phyloP scores from a whole-genome alignment of 495 filamentous ascomycete genomes.

The Penicillium malachiteum region DNA sequence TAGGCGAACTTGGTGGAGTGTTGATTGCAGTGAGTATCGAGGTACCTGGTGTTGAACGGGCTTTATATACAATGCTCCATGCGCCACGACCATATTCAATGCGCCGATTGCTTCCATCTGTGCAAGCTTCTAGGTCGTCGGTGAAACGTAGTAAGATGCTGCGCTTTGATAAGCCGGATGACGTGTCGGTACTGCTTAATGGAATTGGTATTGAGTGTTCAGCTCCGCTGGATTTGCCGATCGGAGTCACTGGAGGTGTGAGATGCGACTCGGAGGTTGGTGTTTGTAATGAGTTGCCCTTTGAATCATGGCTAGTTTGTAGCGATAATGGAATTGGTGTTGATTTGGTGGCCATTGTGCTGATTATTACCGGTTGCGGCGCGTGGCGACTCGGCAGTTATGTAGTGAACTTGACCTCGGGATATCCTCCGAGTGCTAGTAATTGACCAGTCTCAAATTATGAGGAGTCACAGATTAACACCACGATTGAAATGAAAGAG shows the following conservation, averaged over 20 bases:
- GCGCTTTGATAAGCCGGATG: conserved; percentile 5
- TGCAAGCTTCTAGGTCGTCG: conserved; percentile 36
- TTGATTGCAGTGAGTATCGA: conserved; percentile 5
- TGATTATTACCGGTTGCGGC: too few relatives aligned
- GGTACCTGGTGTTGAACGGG: conserved; percentile 15
- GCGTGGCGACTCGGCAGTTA: neutral
- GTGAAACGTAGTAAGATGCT: conserved; percentile 30
- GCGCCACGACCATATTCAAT: conserved; percentile 55
- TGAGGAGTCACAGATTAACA: too few relatives aligned
- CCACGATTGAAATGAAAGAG: too few relatives aligned
- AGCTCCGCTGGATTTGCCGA: conserved; percentile 18
- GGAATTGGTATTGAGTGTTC: conserved; percentile 9
- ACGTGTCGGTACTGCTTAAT: neutral
- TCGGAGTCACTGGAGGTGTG: conserved; percentile 42
- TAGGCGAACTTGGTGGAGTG: conserved; percentile 52
- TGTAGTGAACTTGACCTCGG: neutral
- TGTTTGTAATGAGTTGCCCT: conserved; percentile 9
- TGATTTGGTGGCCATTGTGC: conserved; percentile 11
- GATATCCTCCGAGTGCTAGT: neutral
- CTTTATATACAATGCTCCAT: conserved; percentile 63
- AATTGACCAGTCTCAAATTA: too few relatives aligned
- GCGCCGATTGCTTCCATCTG: conserved; percentile 23
- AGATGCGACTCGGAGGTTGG: conserved; percentile 20
- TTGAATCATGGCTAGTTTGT: conserved; percentile 21
- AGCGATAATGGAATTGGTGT: conserved; percentile 33